phyloP scores from a whole-genome alignment of 2,329 filamentous ascomycete species.

The Fusarium sp. region DNA sequence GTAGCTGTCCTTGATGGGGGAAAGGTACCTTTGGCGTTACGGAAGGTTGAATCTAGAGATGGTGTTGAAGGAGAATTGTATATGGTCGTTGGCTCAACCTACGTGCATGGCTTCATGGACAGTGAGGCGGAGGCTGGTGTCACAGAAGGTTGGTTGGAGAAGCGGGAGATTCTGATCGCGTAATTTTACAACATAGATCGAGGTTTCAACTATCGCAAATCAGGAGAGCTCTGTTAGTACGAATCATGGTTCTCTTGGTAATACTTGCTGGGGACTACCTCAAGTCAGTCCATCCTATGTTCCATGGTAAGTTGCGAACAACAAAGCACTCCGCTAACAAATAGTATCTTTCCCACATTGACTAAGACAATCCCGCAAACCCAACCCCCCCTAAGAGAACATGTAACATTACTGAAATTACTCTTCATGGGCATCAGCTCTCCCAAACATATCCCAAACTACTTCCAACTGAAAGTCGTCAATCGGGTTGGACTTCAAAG shows the following conservation, averaged over 20 bases:
- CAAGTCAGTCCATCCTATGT: rapidly evolving
- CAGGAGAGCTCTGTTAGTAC: neutral
- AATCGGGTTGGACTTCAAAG: neutral
- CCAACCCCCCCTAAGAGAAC: neutral
- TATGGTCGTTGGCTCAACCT: conserved; percentile 1
- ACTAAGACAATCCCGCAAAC: no score
- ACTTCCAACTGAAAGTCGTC: neutral
- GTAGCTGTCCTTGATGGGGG: conserved; percentile 17
- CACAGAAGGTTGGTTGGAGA: neutral
- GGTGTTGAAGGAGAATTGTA: neutral
- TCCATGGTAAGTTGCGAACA: no score
- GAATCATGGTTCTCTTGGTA: no score
- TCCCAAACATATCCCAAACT: neutral
- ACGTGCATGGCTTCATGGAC: conserved; percentile 30
- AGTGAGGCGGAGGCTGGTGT: neutral
- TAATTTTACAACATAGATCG: rapidly evolving
- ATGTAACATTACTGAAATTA: neutral
- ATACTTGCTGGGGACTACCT: rapidly evolving
- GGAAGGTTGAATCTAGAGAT: neutral
- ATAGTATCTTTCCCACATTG: neutral
- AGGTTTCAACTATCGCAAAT: rapidly evolving
- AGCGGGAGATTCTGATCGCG: neutral
- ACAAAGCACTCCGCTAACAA: no score
- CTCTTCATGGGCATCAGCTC: neutral
- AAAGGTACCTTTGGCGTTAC: conserved; percentile 11